Evolutionary conservation across 345 rosid species (phyloP).

Genomic region (Rhizophora mangle): DNA sequence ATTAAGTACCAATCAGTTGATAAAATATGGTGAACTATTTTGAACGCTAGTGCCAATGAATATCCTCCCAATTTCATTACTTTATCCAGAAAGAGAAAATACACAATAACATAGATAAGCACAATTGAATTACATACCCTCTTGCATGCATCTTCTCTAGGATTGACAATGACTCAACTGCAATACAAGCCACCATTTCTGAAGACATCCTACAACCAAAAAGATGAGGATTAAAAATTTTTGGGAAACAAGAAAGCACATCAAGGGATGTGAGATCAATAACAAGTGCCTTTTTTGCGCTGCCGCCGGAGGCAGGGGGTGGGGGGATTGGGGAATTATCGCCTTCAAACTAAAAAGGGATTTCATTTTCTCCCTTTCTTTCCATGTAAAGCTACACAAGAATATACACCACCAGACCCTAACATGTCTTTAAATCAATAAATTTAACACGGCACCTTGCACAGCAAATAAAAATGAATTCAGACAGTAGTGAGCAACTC

Average conservation of each 20-base stretch:
- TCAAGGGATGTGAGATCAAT: neutral
- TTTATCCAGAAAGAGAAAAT: neutral
- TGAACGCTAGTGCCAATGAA: neutral
- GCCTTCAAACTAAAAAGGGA: neutral
- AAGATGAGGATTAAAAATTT: neutral
- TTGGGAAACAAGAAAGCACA: neutral
- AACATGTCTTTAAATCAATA: neutral
- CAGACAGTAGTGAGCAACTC: conserved; percentile 4
- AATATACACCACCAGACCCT: neutral
- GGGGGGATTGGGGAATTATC: no score
- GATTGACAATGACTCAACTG: conserved; percentile 33
- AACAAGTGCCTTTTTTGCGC: no score
- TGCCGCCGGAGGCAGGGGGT: no score
- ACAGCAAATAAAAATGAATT: neutral
- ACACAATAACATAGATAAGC: neutral
- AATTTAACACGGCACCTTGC: neutral
- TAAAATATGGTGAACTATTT: neutral
- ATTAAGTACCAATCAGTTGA: neutral
- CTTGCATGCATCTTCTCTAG: conserved; percentile 35
- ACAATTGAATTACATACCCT: conserved; percentile 20
- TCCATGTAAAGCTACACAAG: neutral
- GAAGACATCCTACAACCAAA: conserved; percentile 27
- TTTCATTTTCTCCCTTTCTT: neutral
- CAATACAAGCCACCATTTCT: conserved; percentile 37
- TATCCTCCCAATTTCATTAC: neutral